Conservation (phyloP, 2,329 filamentous ascomycete species). For the Trichophyton schoenleinii region DNA sequence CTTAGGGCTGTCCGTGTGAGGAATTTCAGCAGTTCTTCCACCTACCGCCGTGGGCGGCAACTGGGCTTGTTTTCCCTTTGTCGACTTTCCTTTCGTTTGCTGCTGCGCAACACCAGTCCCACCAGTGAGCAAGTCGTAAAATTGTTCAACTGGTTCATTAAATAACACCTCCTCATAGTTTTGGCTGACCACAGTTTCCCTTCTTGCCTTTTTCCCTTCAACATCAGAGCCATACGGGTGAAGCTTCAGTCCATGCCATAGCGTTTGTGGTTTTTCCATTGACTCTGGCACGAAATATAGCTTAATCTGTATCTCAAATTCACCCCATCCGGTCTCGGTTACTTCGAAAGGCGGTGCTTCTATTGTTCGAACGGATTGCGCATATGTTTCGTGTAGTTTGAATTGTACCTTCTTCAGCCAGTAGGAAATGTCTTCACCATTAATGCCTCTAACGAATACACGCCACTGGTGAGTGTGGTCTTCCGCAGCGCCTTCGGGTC, state of each 20-base stretch:
- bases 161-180: slow-evolving; percentile 91
- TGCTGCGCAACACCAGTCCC: slow-evolving; percentile 42
- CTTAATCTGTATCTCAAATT: slow-evolving; percentile 93
- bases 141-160: slow-evolving; percentile 88
- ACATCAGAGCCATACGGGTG: slow-evolving; percentile 74
- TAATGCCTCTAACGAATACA: slow-evolving; percentile 82
- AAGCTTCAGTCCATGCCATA: slow-evolving; percentile 83
- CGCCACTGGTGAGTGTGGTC: slow-evolving; percentile 97
- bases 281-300: slow-evolving; percentile 83
- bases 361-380: slow-evolving; percentile 75
- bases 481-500: slow-evolving; percentile 62
- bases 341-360: slow-evolving; percentile 75
- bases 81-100: slow-evolving; percentile 38
- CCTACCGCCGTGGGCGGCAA: slow-evolving; percentile 38
- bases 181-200: slow-evolving; percentile 59
- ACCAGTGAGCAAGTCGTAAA: slow-evolving; percentile 74
- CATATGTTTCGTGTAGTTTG: slow-evolving; percentile 94
- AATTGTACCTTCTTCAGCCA: slow-evolving; percentile 97
- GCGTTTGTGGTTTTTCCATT: slow-evolving; percentile 86
- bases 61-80: slow-evolving; percentile 43
- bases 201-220: slow-evolving; percentile 57
- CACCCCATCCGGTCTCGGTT: slow-evolving; percentile 90
- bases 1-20: slow-evolving; percentile 50
- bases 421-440: slow-evolving; percentile 81
- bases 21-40: slow-evolving; percentile 63